Base-by-base conservation (phyloP, 1,139 yeast genomes). In the Geotrichum restrictum region DNA sequence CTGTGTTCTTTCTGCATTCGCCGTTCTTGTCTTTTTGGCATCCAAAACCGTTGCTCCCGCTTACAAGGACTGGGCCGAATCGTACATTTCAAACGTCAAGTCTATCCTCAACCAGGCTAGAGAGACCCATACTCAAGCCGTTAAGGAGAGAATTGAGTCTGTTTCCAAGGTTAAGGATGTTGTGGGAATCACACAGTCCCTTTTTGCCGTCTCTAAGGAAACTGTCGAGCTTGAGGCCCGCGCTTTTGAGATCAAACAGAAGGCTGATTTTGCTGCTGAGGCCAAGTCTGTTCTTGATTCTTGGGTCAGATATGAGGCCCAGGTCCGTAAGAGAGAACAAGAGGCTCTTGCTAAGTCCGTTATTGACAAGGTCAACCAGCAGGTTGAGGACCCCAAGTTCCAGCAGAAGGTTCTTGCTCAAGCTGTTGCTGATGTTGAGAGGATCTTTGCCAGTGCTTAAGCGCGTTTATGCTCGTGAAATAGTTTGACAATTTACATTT, bases 281-380 rank as follows among this genome's bases (percentile, higher is more conserved):
- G 98, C 98, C 68, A 89, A 86, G 79, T 76, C 95, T 56, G 95
- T 93, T 58, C 83, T 93, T 71, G 98, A 93, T 76, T 88, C 98
- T 36, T 93, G 98, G 98, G 98, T 91, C 65, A 88, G 98, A 83
- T 88, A 87, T 74, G 98, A 93, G 79, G 86, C 88, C 64, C 91
- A 88, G 71, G 95, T 91, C 66, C 93, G 98, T 78, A 96, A 88
- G 80, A 76, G 85, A 69, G 96, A 93, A 79, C 98, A 93, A 79
- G 82, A 84, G 73, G 96, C 89, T 74, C 82, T 93, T 68, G 83
- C 95, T 52, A 78, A 85, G 71, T 71, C 93, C 56, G 96, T 93
- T 62, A 85, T 89, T 69, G 78, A 88, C 56, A 89, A 88, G 79
- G 95, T 93, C 65, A 82, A 87, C 78, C 77, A 85, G 75, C 95